Evolutionary conservation across 371 early-diverging fungal species (phyloP), one percentile per base, ranked within the genome.

Genomic region (Funneliformis caledonium): DNA sequence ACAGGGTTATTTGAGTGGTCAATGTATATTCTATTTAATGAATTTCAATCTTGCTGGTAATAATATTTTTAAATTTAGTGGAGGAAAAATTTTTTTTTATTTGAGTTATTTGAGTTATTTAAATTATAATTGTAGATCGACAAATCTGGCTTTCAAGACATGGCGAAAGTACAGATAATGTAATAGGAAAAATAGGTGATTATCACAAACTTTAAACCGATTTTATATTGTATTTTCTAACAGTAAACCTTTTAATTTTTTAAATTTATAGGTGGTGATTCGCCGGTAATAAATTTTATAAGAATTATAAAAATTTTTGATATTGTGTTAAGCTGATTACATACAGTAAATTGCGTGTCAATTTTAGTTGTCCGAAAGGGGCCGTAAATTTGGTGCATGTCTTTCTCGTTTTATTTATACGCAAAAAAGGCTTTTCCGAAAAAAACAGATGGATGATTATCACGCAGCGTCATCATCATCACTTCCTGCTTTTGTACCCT

Each of bases 1-100:
- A 59, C 91, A 92, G 61, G 95, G 96, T 61, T 96, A 93, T 80
- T 85, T 96, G 7, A 88, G 91, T 6, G 92, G 93, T 6, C 96
- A 96, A 82, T 92, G 94, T 75, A 93, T 96, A 68, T 96, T 96
- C 79, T 96, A 96, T 81, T 83, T 96, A 70, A 96, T 95, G 96
- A 93, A 93, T 82, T 89, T 92, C 48, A 90, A 92, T 78, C 83
- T 92, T 14, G 87, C 85, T 59, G 88, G 89, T 87, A 84, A 84
- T 81, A 26, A 9, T 14, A 12, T 9, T 31, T 14, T 31, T 26
- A 16, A 64, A 60, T 80, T 56, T 12, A 5, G 52, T 26, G n/a
- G 6, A 26, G 19, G 43, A 56, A 61, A 11, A 68, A 10, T 19
- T 43, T 75, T 82, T 81, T 42, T 42, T 42, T 4, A 9, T 82